These are phyloP conservation scores for Suhomyces emberorum DNA, from an alignment of 805 yeast species.

Conservation along the genomic window DNA sequence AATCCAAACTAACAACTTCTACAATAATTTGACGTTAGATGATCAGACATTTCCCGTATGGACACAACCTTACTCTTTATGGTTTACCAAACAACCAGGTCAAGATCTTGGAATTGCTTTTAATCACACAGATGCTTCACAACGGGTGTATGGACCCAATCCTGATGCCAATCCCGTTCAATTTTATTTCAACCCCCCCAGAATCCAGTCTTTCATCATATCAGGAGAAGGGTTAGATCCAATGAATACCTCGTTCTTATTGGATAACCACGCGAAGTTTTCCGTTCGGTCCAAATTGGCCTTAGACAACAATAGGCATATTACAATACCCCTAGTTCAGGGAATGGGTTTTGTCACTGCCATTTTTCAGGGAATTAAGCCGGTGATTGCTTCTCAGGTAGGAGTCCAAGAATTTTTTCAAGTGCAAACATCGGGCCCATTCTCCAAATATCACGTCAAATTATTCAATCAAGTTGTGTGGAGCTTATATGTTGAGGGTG, in stretches of 20 bases:
- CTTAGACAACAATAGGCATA: slow-evolving; percentile 9
- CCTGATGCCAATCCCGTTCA: slow-evolving; percentile 49
- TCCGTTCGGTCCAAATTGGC: slow-evolving; percentile 26
- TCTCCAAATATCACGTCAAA: slow-evolving; percentile 51
- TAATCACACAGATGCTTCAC: slow-evolving; percentile 56
- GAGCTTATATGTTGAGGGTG: slow-evolving; percentile 59
- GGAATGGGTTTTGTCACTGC: slow-evolving; percentile 85
- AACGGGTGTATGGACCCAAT: slow-evolving; percentile 70
- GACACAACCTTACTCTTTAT: slow-evolving; percentile 79
- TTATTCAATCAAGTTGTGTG: slow-evolving; percentile 59
- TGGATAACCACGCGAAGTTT: slow-evolving; percentile 28
- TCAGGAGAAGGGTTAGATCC: slow-evolving; percentile 27
- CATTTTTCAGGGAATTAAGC: slow-evolving; percentile 22
- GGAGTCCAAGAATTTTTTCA: slow-evolving; percentile 55
- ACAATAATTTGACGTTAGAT: slow-evolving; percentile 66
- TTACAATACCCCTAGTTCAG: slow-evolving; percentile 59
- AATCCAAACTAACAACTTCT: slow-evolving; percentile 75
- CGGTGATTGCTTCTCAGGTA: slow-evolving; percentile 51
- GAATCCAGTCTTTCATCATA: slow-evolving; percentile 55
- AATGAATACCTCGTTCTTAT: slow-evolving; percentile 15
- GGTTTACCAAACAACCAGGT: slow-evolving; percentile 51
- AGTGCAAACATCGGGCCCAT: slow-evolving; percentile 23
- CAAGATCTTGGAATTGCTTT: slow-evolving; percentile 62
- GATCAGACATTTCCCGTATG: slow-evolving; percentile 67
- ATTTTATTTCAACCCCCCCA: slow-evolving; percentile 67